Evolutionary conservation across 495 filamentous ascomycete species (phyloP).

Genomic region (Penicillium mononematosum): DNA sequence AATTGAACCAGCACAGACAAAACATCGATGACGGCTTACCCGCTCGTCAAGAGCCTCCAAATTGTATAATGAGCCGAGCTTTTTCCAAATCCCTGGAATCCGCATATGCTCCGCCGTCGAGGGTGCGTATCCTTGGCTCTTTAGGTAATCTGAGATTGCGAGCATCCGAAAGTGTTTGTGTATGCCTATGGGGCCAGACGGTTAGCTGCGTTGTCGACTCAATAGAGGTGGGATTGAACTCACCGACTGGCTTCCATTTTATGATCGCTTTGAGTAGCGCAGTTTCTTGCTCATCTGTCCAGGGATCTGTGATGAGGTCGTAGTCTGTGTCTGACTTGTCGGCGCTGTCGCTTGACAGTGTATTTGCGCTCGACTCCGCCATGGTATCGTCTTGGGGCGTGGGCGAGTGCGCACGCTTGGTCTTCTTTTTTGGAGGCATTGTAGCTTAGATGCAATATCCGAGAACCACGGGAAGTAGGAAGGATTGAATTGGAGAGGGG

Average conservation of each 20-base stretch:
- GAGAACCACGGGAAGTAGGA: neutral
- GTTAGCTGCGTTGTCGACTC: neutral
- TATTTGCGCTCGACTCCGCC: slow-evolving; percentile 35
- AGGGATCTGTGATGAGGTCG: slow-evolving; percentile 63
- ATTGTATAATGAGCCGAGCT: slow-evolving; percentile 81
- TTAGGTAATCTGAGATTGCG: slow-evolving; percentile 79
- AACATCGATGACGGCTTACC: slow-evolving; percentile 39
- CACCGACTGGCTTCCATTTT: slow-evolving; percentile 91
- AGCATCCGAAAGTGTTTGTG: slow-evolving; percentile 98
- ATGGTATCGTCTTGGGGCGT: slow-evolving; percentile 42
- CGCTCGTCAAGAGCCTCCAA: slow-evolving; percentile 85
- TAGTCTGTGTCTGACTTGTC: slow-evolving; percentile 39
- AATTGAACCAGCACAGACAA: neutral
- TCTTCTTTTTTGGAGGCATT: slow-evolving; percentile 78
- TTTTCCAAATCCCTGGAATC: slow-evolving; percentile 88
- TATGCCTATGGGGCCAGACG: slow-evolving; percentile 60
- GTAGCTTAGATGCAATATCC: neutral
- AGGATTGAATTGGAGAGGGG: neutral
- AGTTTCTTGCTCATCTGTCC: slow-evolving; percentile 95
- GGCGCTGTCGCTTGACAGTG: slow-evolving; percentile 34
- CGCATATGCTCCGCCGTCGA: slow-evolving; percentile 69
- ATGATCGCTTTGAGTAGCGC: slow-evolving; percentile 87
- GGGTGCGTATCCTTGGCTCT: slow-evolving; percentile 80
- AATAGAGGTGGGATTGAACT: slow-evolving; percentile 22
- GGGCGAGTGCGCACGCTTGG: slow-evolving; percentile 34